Evolutionary conservation across 2,329 filamentous ascomycete species (phyloP).

Genomic region (Meredithiella fracta): DNA sequence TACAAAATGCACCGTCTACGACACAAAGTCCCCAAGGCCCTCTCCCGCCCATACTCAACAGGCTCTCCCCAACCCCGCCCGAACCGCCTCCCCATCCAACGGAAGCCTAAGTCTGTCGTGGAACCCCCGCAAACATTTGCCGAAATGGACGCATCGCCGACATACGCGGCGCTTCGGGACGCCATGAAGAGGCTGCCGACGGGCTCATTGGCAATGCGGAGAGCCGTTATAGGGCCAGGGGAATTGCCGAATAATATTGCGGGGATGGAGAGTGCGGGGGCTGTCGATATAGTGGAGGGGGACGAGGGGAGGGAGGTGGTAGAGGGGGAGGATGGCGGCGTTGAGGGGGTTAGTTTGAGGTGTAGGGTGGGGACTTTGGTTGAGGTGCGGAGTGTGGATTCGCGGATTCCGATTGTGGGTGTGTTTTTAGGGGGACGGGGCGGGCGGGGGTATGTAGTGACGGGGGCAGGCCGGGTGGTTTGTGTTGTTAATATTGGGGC

Average conservation of each 20-base stretch:
- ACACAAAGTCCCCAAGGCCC: too few relatives aligned
- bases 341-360: background rate
- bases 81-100: too few relatives aligned
- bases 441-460: constrained; percentile 38
- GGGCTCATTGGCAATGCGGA: background rate
- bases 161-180: too few relatives aligned
- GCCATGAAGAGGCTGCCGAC: background rate
- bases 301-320: background rate
- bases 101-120: too few relatives aligned
- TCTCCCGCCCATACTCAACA: too few relatives aligned
- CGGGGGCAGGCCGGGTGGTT: constrained; percentile 33
- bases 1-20: too few relatives aligned
- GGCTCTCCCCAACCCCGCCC: too few relatives aligned
- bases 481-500: constrained; percentile 27
- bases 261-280: background rate
- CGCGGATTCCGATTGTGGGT: constrained; percentile 31
- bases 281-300: background rate
- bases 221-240: background rate
- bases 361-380: constrained; percentile 10
- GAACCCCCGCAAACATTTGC: too few relatives aligned
- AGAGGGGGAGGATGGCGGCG: background rate
- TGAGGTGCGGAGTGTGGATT: constrained; percentile 21
- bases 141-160: too few relatives aligned
- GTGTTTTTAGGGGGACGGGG: constrained; percentile 36
- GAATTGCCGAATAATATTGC: constrained; percentile 7